Base-by-base conservation (phyloP, 371 early-diverging fungal genomes). In the Mucor plumbeus region DNA sequence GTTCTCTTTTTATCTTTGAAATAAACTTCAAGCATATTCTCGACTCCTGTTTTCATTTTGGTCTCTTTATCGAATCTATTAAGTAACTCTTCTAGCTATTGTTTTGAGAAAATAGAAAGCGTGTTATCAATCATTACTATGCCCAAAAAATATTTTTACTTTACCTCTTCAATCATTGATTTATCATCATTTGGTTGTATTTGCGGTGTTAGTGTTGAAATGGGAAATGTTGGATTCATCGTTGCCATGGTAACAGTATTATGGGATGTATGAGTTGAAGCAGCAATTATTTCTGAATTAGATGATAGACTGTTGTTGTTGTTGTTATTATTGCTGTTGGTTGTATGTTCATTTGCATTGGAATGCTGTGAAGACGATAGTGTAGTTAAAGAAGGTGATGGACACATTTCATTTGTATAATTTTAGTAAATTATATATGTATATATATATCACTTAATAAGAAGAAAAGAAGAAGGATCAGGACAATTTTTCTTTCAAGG, bases 1-100 rank as follows among this genome's bases (percentile, higher is more conserved):
- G 82, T 78, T n/a, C 82, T 74, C 59, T 81, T 84, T 39, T 78
- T 84, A n/a, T 75, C 79, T 44, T 77, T 80, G 15, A 80, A 68
- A 53, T 78, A 82, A 0, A 81, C 83, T 68, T 84, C 78, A 7
- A 84, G 65, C 84, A 84, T 84, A 43, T 77, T 80, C 44, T 84
- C 84, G 17, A 80, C 83, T 19, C 84, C 84, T 17, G 77, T 59
- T 47, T 83, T 81, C 69, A 81, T 69, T 65, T 83, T 83, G 33
- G 62, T 63, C 55, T 81, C 80, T 63, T 73, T 77, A 35, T 71
- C 75, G 14, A 83, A 63, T 50, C 71, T 78, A 43, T 43, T 7
- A 3, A 77, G 43, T 35, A 77, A 47, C 14, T 43, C 64, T 61
- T 77, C 75, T 55, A 77, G 40, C 78, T 77, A 59, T 26, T 26